phyloP scores from a whole-genome alignment of 1,139 yeast genomes.

The Hansenula sp. region DNA sequence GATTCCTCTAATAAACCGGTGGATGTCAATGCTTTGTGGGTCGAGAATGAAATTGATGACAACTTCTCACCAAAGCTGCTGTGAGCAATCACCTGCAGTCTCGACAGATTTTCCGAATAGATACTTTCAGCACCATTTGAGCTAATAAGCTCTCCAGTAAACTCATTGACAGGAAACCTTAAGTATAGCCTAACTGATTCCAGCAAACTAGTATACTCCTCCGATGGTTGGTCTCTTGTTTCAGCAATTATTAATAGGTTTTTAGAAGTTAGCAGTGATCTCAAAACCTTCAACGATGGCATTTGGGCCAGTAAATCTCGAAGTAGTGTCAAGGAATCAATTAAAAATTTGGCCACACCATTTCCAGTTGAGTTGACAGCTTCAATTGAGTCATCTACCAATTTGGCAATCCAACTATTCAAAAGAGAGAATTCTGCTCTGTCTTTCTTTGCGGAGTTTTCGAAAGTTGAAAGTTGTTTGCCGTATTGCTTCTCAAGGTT shows the following conservation, averaged over 20 bases:
- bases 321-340: neutral
- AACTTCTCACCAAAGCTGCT: slow-evolving; percentile 3
- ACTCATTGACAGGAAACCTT: slow-evolving; percentile 40
- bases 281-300: neutral
- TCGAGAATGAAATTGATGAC: slow-evolving; percentile 3
- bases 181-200: slow-evolving; percentile 26
- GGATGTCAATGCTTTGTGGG: neutral
- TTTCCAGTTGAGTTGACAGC: neutral
- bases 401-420: slow-evolving; percentile 15
- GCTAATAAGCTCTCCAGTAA: slow-evolving; percentile 30
- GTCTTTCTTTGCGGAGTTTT: slow-evolving; percentile 14
- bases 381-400: slow-evolving; percentile 7
- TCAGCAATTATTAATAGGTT: neutral
- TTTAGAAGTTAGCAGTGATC: neutral
- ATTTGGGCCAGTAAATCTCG: neutral
- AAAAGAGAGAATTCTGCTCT: slow-evolving; percentile 22
- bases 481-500: slow-evolving; percentile 4
- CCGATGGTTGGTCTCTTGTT: neutral
- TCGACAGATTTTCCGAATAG: slow-evolving; percentile 14
- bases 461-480: slow-evolving; percentile 15
- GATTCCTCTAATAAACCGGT: neutral
- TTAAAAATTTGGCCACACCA: neutral
- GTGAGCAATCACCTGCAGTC: slow-evolving; percentile 14
- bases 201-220: slow-evolving; percentile 8
- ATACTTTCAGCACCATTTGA: slow-evolving; percentile 15